phyloP scores from a whole-genome alignment of 441 rosid species.

The Jatropha podagrica region DNA sequence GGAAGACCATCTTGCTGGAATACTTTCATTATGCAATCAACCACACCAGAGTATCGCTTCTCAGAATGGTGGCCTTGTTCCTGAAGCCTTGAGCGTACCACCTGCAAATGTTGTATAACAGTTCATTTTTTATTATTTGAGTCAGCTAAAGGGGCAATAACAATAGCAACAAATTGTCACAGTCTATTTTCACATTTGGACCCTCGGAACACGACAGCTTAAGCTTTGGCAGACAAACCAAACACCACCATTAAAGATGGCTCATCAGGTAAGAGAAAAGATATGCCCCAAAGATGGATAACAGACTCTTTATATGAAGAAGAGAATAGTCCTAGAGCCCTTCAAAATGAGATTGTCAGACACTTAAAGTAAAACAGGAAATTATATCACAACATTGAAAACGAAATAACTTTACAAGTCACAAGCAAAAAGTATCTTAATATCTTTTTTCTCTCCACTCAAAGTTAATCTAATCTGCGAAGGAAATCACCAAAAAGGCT shows the following conservation, averaged over 20 bases:
- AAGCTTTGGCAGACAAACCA: background rate
- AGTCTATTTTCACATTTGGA: background rate
- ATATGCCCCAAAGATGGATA: background rate
- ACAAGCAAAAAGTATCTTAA: background rate
- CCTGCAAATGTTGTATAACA: constrained; percentile 41
- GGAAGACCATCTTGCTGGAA: constrained; percentile 67
- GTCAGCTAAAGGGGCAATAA: background rate
- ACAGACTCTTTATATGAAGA: background rate
- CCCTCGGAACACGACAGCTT: background rate
- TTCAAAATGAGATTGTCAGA: background rate
- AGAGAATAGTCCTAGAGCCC: background rate
- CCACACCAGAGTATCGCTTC: constrained; percentile 56
- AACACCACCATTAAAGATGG: background rate
- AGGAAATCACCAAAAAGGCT: background rate
- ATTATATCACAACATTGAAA: background rate
- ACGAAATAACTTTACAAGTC: background rate
- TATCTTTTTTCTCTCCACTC: background rate
- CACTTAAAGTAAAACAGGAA: too few species aligned
- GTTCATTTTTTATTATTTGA: background rate
- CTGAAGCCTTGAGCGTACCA: constrained; percentile 87
- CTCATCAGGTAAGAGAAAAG: background rate
- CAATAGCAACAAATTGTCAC: background rate
- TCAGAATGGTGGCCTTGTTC: constrained; percentile 64
- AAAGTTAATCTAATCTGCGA: background rate
- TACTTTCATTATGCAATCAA: constrained; percentile 78